Evolutionary conservation across 2,329 filamentous ascomycete genomes (phyloP), one percentile per base, ranked within the genome.

Genomic region (Pseudocercospora crystallina): DNA sequence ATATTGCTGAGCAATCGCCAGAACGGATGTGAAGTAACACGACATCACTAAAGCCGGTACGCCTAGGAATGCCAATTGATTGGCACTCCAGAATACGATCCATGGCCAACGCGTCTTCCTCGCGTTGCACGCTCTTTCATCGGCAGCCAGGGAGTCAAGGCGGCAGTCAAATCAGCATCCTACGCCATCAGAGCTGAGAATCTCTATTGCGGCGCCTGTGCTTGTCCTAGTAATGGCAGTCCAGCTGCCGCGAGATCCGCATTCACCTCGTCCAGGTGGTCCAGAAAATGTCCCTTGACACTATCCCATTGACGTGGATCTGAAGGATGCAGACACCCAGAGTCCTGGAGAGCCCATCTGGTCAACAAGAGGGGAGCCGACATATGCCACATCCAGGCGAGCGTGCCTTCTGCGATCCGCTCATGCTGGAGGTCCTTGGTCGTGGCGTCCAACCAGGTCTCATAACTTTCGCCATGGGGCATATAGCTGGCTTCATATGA

Each of bases 401-500:
- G 26, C 10, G 42, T 51, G 3, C 51, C 54, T 29, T 58, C 55
- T 9, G 42, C 50, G 9, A 55, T 35, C 41, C 49, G 39, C 37
- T 58, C 48, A 7, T 41, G 30, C 37, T 47, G 41, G 38, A 54
- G 31, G 31, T 52, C 45, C 40, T 30, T 50, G 5, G 47, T 51
- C 15, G 51, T 54, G 9, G 47, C 48, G 5, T 47, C 47, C 38
- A 20, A 20, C 51, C 51, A 54, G 3, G 47, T 51, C 20, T 47
- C 14, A 39, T 58, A 55, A 40, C 44, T 49, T 38, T 58, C 54
- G 12, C 54, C 54, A 43, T 55, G 55, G 12, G 55, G 55, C 55
- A 58, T 58, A 14, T 55, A 58, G 33, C 44, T 43, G 7, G 48
- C 46, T 38, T 58, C 54, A 26, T 58, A 58, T n/a, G 47, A 48